Base-by-base conservation (phyloP, 352 stramenopile species). In the Blastocystis sp. region DNA sequence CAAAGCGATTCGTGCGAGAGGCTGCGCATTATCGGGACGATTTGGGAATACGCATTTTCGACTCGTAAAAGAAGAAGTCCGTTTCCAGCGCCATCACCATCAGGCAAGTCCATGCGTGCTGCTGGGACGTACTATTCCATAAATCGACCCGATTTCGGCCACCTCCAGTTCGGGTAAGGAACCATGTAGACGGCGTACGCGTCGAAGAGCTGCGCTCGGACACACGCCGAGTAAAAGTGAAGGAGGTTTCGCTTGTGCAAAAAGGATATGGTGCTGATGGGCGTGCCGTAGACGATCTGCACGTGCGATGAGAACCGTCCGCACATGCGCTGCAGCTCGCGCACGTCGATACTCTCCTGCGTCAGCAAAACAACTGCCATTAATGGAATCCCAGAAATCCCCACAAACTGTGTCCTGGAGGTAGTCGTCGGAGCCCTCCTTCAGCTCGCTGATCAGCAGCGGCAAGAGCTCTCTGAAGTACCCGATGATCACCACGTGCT, bases 51-150 rank as follows among this genome's bases (percentile, higher is more conserved):
- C 74, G 12, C 26, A 55, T 16, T 16, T 59, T 21, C 6, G 74
- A 70, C 26, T 29, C n/a, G 61, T 85, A 85, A 35, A 85, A 67
- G 74, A 85, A 85, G 19, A 85, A 85, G 41, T 85, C 70, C 0
- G 74, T 85, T 45, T 85, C 74, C n/a, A 85, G 60, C 29, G 74
- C 74, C 26, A 10, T 69, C 0, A 85, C 74, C 35, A 85, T 67
- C 21, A 85, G 33, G 12, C 74, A 55, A 31, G 70, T 37, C 74
- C 74, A 85, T 0, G 74, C 74, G 24, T 85, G 41, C 61, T 85
- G 29, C 33, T 85, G 74, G 26, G 67, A 45, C 3, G 33, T 37
- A 37, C 74, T 85, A n/a, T 12, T n/a, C 37, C 35, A 24, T 69
- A 16, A 67, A 29, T 0, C 33, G 21, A 35, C 21, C 19, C 24